A percentile compares a stretch with the other conserved stretches of the same genome.
Evolutionary conservation across 2,329 filamentous ascomycete genomes (phyloP).

Genomic region (Calonectria hongkongensis): DNA sequence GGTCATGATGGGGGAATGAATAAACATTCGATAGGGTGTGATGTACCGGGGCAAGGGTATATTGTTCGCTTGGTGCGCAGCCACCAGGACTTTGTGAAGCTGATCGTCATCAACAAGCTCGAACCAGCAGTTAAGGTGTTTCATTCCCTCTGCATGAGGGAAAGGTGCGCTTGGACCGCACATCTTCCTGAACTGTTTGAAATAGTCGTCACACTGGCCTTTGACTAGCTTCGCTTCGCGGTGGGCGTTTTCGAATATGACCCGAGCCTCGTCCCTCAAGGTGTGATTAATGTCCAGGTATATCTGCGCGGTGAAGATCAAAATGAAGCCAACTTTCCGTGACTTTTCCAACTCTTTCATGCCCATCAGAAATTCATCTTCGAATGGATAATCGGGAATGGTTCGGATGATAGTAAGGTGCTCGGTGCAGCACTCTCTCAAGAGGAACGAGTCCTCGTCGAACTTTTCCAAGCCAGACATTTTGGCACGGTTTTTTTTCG

Average conservation of each 20-base stretch:
- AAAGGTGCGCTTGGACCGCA: neutral
- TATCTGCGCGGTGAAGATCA: neutral
- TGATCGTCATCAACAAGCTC: neutral
- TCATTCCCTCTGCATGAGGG: neutral
- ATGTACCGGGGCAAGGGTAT: neutral
- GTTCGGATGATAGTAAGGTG: neutral
- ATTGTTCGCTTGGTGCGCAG: neutral
- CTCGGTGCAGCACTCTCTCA: neutral
- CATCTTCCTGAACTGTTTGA: neutral
- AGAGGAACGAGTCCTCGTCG: constrained; percentile 10
- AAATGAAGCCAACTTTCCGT: neutral
- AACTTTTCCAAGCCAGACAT: neutral
- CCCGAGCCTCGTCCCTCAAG: neutral
- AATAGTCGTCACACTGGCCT: neutral
- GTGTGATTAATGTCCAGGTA: constrained; percentile 12
- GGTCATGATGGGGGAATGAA: constrained; percentile 5
- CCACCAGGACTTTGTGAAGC: neutral
- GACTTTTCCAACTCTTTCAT: neutral
- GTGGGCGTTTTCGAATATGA: neutral
- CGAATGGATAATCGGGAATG: neutral
- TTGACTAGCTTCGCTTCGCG: neutral
- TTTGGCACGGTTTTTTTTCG: neutral
- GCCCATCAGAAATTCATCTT: neutral
- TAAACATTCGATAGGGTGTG: neutral
- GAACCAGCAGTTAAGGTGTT: neutral